Base-by-base conservation (phyloP, 225 moss, liverwort and hornwort species). In the Rhytidiadelphus loreus region DNA sequence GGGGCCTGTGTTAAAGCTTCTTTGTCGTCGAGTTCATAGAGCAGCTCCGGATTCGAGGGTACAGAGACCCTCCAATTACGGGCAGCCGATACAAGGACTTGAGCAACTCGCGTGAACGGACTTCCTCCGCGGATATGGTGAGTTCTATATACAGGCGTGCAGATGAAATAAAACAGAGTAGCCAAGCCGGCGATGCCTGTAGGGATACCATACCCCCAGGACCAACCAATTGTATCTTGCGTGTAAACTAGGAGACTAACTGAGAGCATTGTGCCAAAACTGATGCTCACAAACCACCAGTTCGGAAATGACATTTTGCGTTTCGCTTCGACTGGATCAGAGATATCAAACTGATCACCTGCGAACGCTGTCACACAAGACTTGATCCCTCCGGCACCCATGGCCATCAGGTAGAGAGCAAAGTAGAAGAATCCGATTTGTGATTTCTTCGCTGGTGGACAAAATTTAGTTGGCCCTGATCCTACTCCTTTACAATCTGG, bases 271-370 rank as follows among this genome's bases (percentile, higher is more conserved):
- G 99, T 97, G 81, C 99, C 99, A 84, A 99, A 99, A 88, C 99
- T 99, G 50, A 99, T 96, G 81, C 97, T 97, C 87, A 99, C 96
- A 82, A 99, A 99, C 99, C 99, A 99, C 99, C 99, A 99, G 89
- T 99, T 99, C 90, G 97, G 97, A 87, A 99, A 99, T 74, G 99
- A 97, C 92, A 93, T 94, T 88, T 96, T 99, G 70, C 96, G 91
- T 86, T 96, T 99, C 85, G 94, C 95, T 82, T 99, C 99, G 48
- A 92, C 91, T 84, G 89, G 86, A 89, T 97, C 96, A 57, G 93
- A 93, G 63, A 92, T 92, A 81, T 99, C 99, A 80, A 99, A 99
- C 88, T 99, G 99, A 83, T 99, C 99, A 37, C 99, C 97, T 73
- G 99, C 99, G 91, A 99, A 94, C 39, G 97, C 96, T 62, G 96